A percentile compares a stretch with the other conserved stretches of the same genome.
phyloP scores from a whole-genome alignment of 1,284 basidiomycete species.

The Exsudoporus floridanus region DNA sequence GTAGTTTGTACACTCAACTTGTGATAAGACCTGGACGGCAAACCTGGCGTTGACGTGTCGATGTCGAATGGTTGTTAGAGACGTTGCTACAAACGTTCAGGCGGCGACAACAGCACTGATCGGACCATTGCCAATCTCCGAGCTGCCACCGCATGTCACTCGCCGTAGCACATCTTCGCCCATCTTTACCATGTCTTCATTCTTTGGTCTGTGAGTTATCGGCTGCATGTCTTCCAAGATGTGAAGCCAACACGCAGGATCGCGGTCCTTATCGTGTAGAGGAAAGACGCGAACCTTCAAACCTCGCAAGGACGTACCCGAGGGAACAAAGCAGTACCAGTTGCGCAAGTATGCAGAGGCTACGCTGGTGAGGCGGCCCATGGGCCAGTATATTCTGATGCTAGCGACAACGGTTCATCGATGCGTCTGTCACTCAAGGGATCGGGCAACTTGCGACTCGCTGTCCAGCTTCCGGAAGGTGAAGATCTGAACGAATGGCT shows the following conservation, averaged over 20 bases:
- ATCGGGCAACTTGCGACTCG: conserved; percentile 87
- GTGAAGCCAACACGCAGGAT: conserved; percentile 11
- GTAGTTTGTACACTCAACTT: not conserved
- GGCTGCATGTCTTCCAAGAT: not conserved
- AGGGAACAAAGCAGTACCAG: conserved; percentile 97
- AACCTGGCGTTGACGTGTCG: not conserved
- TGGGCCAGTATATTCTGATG: conserved; percentile 6
- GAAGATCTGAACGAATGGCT: conserved; percentile 97
- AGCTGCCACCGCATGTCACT: conserved; percentile 4
- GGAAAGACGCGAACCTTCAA: conserved; percentile 96
- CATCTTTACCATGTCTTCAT: conserved; percentile 64
- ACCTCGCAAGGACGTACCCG: conserved; percentile 91
- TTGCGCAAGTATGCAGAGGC: conserved; percentile 96
- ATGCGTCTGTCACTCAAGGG: conserved; percentile 53
- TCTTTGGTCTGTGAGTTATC: conserved; percentile 75
- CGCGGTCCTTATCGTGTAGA: conserved; percentile 38
- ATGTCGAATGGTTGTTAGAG: not conserved
- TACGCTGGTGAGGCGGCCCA: conserved; percentile 66
- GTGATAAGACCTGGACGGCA: not conserved
- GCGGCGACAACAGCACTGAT: conserved; percentile 8
- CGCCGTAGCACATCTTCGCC: conserved; percentile 9
- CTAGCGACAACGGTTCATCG: not conserved
- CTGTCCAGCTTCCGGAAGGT: conserved; percentile 90
- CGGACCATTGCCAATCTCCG: conserved; percentile 14
- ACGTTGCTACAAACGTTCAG: not conserved